Conservation (phyloP, 352 stramenopile genomes). For the Globisporangium megalacanthum region DNA sequence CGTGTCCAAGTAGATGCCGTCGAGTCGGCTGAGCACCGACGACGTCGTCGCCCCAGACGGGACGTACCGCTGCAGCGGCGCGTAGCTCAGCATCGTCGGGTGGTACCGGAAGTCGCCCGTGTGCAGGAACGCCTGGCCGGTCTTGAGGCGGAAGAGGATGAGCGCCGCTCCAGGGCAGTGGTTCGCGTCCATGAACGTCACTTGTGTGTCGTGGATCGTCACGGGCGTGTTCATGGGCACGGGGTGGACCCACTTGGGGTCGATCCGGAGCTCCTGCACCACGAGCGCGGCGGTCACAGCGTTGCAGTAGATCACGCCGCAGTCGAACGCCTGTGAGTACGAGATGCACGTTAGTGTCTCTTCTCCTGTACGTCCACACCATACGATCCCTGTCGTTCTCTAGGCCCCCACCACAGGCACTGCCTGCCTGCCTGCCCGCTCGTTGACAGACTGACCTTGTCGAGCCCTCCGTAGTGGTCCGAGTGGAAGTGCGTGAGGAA, state of each 20-base stretch:
- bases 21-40: slow-evolving; percentile 28
- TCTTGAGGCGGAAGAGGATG: slow-evolving; percentile 90
- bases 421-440: neutral
- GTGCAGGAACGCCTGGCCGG: slow-evolving; percentile 87
- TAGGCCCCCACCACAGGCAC: neutral
- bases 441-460: slow-evolving; percentile 27
- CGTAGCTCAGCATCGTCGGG: slow-evolving; percentile 62
- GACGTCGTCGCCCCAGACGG: slow-evolving; percentile 10
- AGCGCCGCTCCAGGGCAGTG: slow-evolving; percentile 95
- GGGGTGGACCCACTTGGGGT: slow-evolving; percentile 89
- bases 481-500: slow-evolving; percentile 98
- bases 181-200: slow-evolving; percentile 96
- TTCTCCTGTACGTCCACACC: neutral
- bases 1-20: slow-evolving; percentile 94
- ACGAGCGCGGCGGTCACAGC: slow-evolving; percentile 90
- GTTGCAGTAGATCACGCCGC: slow-evolving; percentile 95
- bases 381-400: no score
- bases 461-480: slow-evolving; percentile 94
- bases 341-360: neutral
- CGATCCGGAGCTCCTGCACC: slow-evolving; percentile 88
- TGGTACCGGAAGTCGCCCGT: slow-evolving; percentile 87
- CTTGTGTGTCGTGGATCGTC: slow-evolving; percentile 80
- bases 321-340: slow-evolving; percentile 68
- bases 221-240: slow-evolving; percentile 88
- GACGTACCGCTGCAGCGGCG: slow-evolving; percentile 43